Conservation (phyloP, 1,139 yeast genomes). For the Suhomyces kunorum region DNA sequence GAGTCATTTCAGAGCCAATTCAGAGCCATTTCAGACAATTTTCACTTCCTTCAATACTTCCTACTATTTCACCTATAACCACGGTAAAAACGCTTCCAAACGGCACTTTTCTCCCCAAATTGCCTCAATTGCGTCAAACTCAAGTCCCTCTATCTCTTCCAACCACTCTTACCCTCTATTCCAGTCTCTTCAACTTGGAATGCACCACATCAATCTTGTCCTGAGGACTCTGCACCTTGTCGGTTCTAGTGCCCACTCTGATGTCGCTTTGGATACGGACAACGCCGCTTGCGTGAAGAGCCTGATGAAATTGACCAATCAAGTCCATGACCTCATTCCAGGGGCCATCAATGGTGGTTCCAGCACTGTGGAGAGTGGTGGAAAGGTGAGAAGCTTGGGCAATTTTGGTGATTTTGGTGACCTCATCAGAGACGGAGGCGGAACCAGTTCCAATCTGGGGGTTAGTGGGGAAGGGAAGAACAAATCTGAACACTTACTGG, state of each 20-base stretch:
- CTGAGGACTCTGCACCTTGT: conserved; percentile 63
- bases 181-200: conserved; percentile 39
- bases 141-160: no score
- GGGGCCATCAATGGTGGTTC: conserved; percentile 90
- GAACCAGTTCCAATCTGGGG: conserved; percentile 71
- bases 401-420: conserved; percentile 64
- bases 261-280: conserved; percentile 82
- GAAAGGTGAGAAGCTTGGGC: conserved; percentile 62
- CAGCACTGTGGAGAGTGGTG: conserved; percentile 81
- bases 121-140: no score
- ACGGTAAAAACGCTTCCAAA: no score
- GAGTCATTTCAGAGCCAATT: no score
- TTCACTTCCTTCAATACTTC: not conserved
- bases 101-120: no score
- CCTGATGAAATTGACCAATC: conserved; percentile 77
- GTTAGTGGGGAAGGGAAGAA: conserved; percentile 9
- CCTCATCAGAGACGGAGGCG: conserved; percentile 79
- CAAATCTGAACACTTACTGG: conserved; percentile 52
- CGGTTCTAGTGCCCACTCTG: conserved; percentile 79
- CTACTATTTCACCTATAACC: no score
- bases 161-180: no score
- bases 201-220: conserved; percentile 67
- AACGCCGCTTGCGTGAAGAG: conserved; percentile 66
- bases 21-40: no score
- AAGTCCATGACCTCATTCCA: conserved; percentile 83